A percentile compares a stretch with the other conserved stretches of the same genome.
These are phyloP conservation scores for Colletotrichum eleusines DNA, from an alignment of 2,329 filamentous ascomycete genomes.

Conservation along the genomic window DNA sequence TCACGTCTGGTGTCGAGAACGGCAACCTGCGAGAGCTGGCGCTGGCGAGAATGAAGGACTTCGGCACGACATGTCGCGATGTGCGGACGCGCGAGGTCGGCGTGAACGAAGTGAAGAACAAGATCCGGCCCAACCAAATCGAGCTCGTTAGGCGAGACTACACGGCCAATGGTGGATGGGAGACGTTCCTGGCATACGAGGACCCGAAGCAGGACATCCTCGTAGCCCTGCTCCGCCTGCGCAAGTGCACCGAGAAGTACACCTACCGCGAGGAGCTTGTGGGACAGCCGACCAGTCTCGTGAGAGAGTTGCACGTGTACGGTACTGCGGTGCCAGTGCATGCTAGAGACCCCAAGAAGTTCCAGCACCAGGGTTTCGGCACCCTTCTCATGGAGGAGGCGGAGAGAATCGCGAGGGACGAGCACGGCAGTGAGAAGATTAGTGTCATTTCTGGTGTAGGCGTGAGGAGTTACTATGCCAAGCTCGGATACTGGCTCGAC, in stretches of 20 bases:
- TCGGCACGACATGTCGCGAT: conserved; percentile 95
- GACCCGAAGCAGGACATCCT: conserved; percentile 99
- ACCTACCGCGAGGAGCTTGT: conserved; percentile 91
- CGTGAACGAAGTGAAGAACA: conserved; percentile 99
- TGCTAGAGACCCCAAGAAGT: conserved; percentile 93
- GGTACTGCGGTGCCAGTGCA: conserved; percentile 98
- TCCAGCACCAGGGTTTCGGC: conserved; percentile 98
- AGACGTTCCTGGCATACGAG: conserved; percentile 97
- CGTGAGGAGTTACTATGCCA: conserved; percentile 93
- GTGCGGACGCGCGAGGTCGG: conserved; percentile 96
- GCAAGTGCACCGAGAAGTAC: conserved; percentile 91
- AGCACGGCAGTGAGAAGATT: conserved; percentile 94
- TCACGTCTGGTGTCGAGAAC: conserved; percentile 98
- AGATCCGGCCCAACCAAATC: conserved; percentile 95
- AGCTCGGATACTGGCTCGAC: conserved; percentile 93
- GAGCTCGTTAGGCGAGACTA: conserved; percentile 96
- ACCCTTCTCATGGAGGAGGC: conserved; percentile 98
- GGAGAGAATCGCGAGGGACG: conserved; percentile 91
- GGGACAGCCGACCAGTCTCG: conserved; percentile 89
- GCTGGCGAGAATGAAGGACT: conserved; percentile 98
- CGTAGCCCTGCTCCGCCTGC: conserved; percentile 87
- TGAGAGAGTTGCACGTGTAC: conserved; percentile 96
- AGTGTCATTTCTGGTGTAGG: conserved; percentile 98
- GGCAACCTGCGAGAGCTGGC: conserved; percentile 95
- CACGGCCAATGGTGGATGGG: conserved; percentile 95